phyloP scores from a whole-genome alignment of 306 rosid species.

The Luffa aegyptiaca region DNA sequence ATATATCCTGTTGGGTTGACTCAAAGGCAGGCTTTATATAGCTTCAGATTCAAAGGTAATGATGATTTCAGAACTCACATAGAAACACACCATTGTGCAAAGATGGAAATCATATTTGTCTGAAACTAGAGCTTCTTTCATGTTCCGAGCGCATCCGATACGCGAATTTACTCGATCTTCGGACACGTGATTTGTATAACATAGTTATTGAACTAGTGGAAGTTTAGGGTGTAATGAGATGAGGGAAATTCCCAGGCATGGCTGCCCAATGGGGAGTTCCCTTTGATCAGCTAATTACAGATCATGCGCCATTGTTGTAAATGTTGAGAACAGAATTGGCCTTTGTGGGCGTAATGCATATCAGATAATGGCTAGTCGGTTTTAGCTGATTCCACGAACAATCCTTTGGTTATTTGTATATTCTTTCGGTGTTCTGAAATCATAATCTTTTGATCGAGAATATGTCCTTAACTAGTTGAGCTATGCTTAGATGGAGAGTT shows the following conservation, averaged over 20 bases:
- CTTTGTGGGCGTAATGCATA: not conserved
- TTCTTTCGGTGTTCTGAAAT: no score
- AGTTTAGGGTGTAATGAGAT: constrained; percentile 2
- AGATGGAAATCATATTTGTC: constrained; percentile 76
- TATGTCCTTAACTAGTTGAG: no score
- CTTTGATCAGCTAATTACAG: not conserved
- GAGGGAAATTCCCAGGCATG: not conserved
- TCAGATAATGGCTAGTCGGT: not conserved
- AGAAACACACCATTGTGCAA: constrained; percentile 70
- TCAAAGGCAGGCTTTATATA: constrained; percentile 76
- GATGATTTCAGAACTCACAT: constrained; percentile 45
- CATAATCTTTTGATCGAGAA: no score
- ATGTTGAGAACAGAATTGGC: constrained; percentile 1
- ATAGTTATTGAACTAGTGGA: not conserved
- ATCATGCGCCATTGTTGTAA: not conserved
- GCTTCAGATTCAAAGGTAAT: constrained; percentile 53
- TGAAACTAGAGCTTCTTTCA: constrained; percentile 13
- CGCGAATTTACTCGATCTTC: not conserved
- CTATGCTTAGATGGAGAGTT: no score
- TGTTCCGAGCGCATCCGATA: constrained; percentile 2
- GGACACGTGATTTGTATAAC: not conserved
- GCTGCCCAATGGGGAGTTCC: not conserved
- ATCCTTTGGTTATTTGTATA: not conserved
- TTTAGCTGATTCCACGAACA: not conserved
- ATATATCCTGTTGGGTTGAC: constrained; percentile 81